These are phyloP conservation scores for Penicillium sp. DNA, from an alignment of 2,329 filamentous ascomycete species.

Conservation along the genomic window DNA sequence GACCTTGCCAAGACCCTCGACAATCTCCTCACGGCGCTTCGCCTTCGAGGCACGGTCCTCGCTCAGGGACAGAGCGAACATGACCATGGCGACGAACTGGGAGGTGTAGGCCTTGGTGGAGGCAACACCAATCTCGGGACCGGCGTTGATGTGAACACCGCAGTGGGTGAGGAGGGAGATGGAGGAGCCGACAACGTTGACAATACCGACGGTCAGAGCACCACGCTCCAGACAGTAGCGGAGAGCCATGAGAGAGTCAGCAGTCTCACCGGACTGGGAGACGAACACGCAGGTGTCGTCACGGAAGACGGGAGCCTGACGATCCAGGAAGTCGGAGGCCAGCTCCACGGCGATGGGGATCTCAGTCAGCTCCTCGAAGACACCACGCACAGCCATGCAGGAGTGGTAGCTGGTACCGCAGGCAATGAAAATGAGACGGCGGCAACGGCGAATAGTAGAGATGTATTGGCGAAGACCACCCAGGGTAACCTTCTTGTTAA, in stretches of 20 bases:
- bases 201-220: slow-evolving; percentile 94
- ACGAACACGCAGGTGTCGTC: slow-evolving; percentile 99
- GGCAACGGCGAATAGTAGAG: slow-evolving; percentile 91
- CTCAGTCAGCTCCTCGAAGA: slow-evolving; percentile 97
- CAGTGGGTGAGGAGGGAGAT: slow-evolving; percentile 99
- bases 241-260: slow-evolving; percentile 94
- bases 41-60: slow-evolving; percentile 97
- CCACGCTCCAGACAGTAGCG: slow-evolving; percentile 98
- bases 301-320: slow-evolving; percentile 96
- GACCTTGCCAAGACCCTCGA: slow-evolving; percentile 86
- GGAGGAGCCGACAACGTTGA: slow-evolving; percentile 97
- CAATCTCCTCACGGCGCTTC: slow-evolving; percentile 90
- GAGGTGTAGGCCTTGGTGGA: slow-evolving; percentile 99
- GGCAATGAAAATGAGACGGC: slow-evolving; percentile 97
- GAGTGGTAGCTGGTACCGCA: slow-evolving; percentile 99
- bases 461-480: slow-evolving; percentile 97
- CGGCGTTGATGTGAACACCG: slow-evolving; percentile 99
- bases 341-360: slow-evolving; percentile 97
- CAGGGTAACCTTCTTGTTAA: slow-evolving; percentile 93
- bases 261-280: slow-evolving; percentile 97
- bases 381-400: slow-evolving; percentile 98
- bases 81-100: slow-evolving; percentile 99
- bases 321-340: slow-evolving; percentile 96
- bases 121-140: slow-evolving; percentile 97
- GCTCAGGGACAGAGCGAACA: slow-evolving; percentile 95